Evolutionary conservation across 139 green algal genomes (phyloP), one percentile per base, ranked within the genome.

Genomic region (Coccomyxa sp.): DNA sequence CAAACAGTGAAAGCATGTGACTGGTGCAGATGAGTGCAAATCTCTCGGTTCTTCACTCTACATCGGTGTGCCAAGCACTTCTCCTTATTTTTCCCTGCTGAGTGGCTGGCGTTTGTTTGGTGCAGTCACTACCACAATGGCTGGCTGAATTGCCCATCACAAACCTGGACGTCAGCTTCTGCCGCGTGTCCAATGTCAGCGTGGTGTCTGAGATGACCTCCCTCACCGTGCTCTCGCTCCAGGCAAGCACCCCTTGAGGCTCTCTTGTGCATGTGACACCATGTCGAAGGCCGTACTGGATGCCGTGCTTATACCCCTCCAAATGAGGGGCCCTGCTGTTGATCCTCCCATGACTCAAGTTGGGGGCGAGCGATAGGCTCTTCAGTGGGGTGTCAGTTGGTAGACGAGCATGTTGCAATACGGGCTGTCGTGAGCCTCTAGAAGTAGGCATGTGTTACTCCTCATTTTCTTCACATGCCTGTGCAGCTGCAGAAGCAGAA

Each of bases 221-320:
- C 85, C 85, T 92, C 25, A 31, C 87, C 0, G 87, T 85, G 79
- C 87, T 93, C 51, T 85, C 85, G 9, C 83, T 91, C 45, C 89
- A 91, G 88, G 90, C 89, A 76, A 38, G 81, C 17, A 1, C 7
- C 77, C 28, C 45, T 81, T 18, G 11, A 12, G 58, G 76, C 58
- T 58, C 59, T 13, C 16, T 68, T 68, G 14, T 25, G 63, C 18
- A 71, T 71, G 18, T 71, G 38, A 51, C 7, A 7, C 38, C 38
- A 51, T 3, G 38, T 51, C 38, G 3, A 51, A 3, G 38, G 38
- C 38, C 38, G n/a, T n/a, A n/a, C n/a, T n/a, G n/a, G n/a, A n/a
- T n/a, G n/a, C n/a, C n/a, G n/a, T n/a, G n/a, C n/a, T n/a, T n/a
- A n/a, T n/a, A n/a, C n/a, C n/a, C n/a, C n/a, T n/a, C n/a, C n/a